Base-by-base conservation (phyloP, 148 eudicot genomes). In the Fagopyrum esculentum region DNA sequence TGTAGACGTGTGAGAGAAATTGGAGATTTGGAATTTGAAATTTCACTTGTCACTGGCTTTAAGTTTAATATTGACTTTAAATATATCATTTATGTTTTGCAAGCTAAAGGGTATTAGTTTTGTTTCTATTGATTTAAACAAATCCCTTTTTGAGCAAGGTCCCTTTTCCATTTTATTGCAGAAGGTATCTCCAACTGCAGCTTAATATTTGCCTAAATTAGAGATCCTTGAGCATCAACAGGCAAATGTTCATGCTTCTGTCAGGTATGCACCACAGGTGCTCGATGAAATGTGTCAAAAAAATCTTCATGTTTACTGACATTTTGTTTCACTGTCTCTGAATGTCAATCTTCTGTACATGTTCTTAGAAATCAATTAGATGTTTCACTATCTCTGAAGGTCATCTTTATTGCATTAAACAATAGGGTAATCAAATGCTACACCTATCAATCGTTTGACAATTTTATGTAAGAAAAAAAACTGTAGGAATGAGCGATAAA, bases 401-500 rank as follows among this genome's bases (percentile, higher is more conserved):
- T 22, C 26, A 22, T 22, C 26, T 22, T 22, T 22, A 22, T 22
- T 22, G 26, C 26, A 22, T 22, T 22, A 22, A 22, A 22, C 26
- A 22, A 22, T 22, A 22, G 26, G 26, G 26, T 22, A 22, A 22
- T 22, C 26, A 22, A 22, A 22, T 22, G 26, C 26, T 22, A 22
- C 26, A 22, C 26, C 26, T 22, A 22, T 22, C 26, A 22, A 22
- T 22, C 26, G 26, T 73, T 50, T 81, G 72, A 76, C 69, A 57
- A 71, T 35, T 29, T 15, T 61, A 26, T 30, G 56, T 70, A 45
- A n/a, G 49, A 45, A 55, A 43, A 49, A 22, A 22, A 72, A 75
- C 40, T 73, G 78, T 86, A 95, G 97, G 99, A 79, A 95, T 95
- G 99, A 92, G 97, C 52, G 99, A 95, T 85, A 90, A 92, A 77